These are phyloP conservation scores for Lentinula sp. DNA, from an alignment of 768 basidiomycete species.

Conservation along the genomic window DNA sequence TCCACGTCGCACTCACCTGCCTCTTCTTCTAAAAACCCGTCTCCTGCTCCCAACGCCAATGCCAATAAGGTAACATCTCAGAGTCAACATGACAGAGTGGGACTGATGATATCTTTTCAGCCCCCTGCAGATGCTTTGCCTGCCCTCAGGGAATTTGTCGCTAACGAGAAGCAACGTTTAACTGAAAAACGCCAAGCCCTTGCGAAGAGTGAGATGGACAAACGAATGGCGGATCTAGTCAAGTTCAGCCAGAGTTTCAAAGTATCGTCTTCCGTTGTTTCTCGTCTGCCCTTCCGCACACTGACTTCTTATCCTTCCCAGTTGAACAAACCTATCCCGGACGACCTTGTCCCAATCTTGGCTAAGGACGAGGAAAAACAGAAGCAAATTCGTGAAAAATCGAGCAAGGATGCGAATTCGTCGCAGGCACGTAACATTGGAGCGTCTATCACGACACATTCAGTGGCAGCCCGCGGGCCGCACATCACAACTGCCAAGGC, in stretches of 20 bases:
- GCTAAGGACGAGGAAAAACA: slow-evolving; percentile 94
- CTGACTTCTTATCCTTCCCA: slow-evolving; percentile 19
- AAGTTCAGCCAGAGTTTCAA: slow-evolving; percentile 95
- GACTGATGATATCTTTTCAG: slow-evolving; percentile 25
- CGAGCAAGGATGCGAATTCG: slow-evolving; percentile 60
- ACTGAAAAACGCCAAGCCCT: slow-evolving; percentile 88
- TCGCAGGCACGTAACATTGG: slow-evolving; percentile 66
- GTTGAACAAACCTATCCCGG: slow-evolving; percentile 94
- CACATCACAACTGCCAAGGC: slow-evolving; percentile 31
- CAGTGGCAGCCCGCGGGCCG: slow-evolving; percentile 21
- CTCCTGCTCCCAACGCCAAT: slow-evolving; percentile 50
- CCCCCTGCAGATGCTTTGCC: slow-evolving; percentile 71
- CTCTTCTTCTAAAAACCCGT: slow-evolving; percentile 55
- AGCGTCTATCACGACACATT: slow-evolving; percentile 23
- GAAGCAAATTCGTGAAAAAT: slow-evolving; percentile 73
- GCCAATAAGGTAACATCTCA: slow-evolving; percentile 41
- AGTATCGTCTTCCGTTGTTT: slow-evolving; percentile 38
- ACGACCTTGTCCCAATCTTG: slow-evolving; percentile 87
- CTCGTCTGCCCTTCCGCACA: not conserved
- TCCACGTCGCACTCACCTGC: slow-evolving; percentile 31
- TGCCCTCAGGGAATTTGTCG: slow-evolving; percentile 90
- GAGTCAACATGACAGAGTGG: not conserved
- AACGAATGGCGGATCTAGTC: slow-evolving; percentile 86
- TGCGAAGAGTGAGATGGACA: slow-evolving; percentile 91
- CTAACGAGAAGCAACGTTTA: slow-evolving; percentile 83